Percentiles rank a stretch among this genome's conserved stretches.
These are phyloP conservation scores for Fomitopsis serialis DNA, from an alignment of 768 basidiomycete genomes.

Conservation along the genomic window DNA sequence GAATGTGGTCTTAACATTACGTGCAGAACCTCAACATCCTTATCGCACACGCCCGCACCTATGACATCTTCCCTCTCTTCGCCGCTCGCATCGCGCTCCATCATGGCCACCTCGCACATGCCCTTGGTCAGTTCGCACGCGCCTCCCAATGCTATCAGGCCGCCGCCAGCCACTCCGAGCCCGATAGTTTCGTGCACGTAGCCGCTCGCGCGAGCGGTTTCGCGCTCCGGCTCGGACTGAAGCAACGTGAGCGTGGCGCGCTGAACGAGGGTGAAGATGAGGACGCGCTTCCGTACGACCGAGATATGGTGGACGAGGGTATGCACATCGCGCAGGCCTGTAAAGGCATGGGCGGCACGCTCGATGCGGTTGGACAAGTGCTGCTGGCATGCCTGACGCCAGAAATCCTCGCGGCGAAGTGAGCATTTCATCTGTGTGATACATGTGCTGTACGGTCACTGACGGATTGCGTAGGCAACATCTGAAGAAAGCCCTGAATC, in stretches of 20 bases:
- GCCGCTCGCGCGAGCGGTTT: constrained; percentile 51
- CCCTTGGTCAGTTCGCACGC: constrained; percentile 44
- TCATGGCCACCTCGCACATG: constrained; percentile 72
- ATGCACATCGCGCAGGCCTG: constrained; percentile 39
- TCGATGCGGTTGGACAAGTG: constrained; percentile 50
- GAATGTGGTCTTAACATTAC: neutral
- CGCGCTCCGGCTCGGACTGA: constrained; percentile 43
- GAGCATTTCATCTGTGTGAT: constrained; percentile 15
- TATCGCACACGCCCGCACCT: constrained; percentile 58
- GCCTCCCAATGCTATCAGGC: constrained; percentile 61
- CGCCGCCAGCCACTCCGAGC: constrained; percentile 44
- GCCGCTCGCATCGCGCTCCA: constrained; percentile 60
- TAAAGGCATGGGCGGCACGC: constrained; percentile 42
- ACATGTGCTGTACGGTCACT: neutral
- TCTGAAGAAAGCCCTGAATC: constrained; percentile 52
- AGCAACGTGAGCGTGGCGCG: constrained; percentile 9
- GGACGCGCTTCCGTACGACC: constrained; percentile 14
- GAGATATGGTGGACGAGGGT: constrained; percentile 20
- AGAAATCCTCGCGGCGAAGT: constrained; percentile 65
- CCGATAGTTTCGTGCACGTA: constrained; percentile 35
- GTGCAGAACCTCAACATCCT: constrained; percentile 38
- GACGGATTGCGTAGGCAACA: constrained; percentile 37
- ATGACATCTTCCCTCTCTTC: constrained; percentile 49
- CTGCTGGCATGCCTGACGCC: constrained; percentile 42
- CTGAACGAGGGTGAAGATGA: constrained; percentile 11